Evolutionary conservation across 2,329 filamentous ascomycete species (phyloP).

Genomic region (Penicillium sp.): DNA sequence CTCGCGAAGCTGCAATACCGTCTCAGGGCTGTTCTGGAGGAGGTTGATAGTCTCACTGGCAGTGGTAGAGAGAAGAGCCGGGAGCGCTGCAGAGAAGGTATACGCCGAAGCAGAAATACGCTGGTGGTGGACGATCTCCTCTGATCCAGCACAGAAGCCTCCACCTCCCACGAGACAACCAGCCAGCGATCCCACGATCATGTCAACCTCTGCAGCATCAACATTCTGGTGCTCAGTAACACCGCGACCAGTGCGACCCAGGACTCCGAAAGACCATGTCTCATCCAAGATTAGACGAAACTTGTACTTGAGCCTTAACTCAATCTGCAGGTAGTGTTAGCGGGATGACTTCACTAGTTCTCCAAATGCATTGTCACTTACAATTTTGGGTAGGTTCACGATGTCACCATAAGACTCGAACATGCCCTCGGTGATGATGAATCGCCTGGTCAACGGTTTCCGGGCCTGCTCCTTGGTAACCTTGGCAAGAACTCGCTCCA

Average conservation of each 20-base stretch:
- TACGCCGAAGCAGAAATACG: slow-evolving; percentile 90
- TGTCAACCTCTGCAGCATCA: slow-evolving; percentile 88
- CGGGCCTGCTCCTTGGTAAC: slow-evolving; percentile 84
- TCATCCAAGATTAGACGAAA: slow-evolving; percentile 97
- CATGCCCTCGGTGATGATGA: slow-evolving; percentile 92
- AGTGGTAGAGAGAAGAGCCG: slow-evolving; percentile 91
- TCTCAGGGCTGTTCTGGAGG: slow-evolving; percentile 82
- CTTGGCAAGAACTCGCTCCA: slow-evolving; percentile 80
- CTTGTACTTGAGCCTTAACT: slow-evolving; percentile 94
- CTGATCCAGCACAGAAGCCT: slow-evolving; percentile 89
- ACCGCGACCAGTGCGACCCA: slow-evolving; percentile 86
- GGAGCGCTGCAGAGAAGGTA: slow-evolving; percentile 92
- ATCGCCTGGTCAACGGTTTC: slow-evolving; percentile 85
- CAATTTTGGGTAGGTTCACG: slow-evolving; percentile 79
- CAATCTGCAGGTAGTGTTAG: slow-evolving; percentile 57
- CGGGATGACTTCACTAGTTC: neutral
- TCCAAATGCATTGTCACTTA: slow-evolving; percentile 42
- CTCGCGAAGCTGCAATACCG: slow-evolving; percentile 75
- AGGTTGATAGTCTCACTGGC: slow-evolving; percentile 86
- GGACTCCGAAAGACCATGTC: slow-evolving; percentile 93
- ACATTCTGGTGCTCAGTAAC: slow-evolving; percentile 97
- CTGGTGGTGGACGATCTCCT: slow-evolving; percentile 93
- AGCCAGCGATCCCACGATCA: slow-evolving; percentile 91
- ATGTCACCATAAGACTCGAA: slow-evolving; percentile 90
- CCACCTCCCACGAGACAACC: slow-evolving; percentile 89